Percentiles rank a stretch among this genome's conserved stretches.
Evolutionary conservation across 169 alveolate species (phyloP).

Genomic region (Theileria luwenshuni): DNA sequence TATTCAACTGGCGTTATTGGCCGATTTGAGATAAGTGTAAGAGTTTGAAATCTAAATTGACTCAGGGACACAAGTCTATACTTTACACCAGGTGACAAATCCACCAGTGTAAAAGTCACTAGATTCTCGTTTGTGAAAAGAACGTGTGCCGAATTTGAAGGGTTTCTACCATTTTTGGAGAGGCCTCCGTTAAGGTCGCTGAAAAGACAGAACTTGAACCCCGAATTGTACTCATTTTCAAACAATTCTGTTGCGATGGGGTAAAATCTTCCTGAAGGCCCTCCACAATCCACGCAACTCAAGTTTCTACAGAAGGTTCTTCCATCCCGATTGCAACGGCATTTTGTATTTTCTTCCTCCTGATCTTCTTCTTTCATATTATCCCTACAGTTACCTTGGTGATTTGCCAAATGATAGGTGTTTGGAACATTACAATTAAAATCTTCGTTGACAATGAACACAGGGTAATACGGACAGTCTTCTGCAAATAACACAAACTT

Average conservation of each 20-base stretch:
- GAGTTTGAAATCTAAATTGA: slow-evolving; percentile 13
- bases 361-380: neutral
- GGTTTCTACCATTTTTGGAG: slow-evolving; percentile 43
- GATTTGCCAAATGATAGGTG: too few relatives aligned
- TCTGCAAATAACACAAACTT: slow-evolving; percentile 6
- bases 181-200: slow-evolving; percentile 58
- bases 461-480: neutral
- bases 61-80: slow-evolving; percentile 30
- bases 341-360: neutral
- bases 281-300: slow-evolving; percentile 49
- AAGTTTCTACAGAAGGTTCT: slow-evolving; percentile 23
- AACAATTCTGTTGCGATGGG: neutral
- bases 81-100: slow-evolving; percentile 32
- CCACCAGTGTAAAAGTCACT: slow-evolving; percentile 49
- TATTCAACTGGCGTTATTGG: too few relatives aligned
- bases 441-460: neutral
- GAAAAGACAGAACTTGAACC: slow-evolving; percentile 27
- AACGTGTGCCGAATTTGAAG: slow-evolving; percentile 42
- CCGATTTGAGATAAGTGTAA: slow-evolving; percentile 21
- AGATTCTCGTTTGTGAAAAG: slow-evolving; percentile 27
- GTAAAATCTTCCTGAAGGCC: slow-evolving; percentile 40
- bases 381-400: neutral
- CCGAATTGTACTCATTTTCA: neutral
- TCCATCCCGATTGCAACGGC: too few relatives aligned
- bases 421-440: too few relatives aligned